These are phyloP conservation scores for Suhomyces guaymorum DNA, from an alignment of 1,139 yeast genomes.

Conservation along the genomic window DNA sequence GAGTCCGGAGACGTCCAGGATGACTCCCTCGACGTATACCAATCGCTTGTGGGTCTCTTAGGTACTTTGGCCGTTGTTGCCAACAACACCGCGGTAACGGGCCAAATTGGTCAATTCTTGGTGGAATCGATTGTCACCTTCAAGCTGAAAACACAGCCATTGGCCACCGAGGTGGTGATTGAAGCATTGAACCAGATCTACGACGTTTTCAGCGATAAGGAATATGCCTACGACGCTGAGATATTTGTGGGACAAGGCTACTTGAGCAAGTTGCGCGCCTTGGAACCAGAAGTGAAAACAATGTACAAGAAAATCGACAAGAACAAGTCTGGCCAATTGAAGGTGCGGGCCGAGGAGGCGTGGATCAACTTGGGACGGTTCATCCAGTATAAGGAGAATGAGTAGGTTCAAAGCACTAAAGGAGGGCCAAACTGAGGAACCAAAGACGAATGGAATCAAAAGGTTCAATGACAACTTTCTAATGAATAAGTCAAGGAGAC, in stretches of 20 bases:
- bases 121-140: constrained; percentile 30
- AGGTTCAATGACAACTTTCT: too few species aligned
- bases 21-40: constrained; percentile 19
- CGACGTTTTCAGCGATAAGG: constrained; percentile 80
- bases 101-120: constrained; percentile 48
- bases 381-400: constrained; percentile 61
- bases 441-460: too few species aligned
- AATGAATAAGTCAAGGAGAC: too few species aligned
- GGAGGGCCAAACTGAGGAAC: too few species aligned
- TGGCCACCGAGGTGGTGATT: constrained; percentile 43
- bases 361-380: constrained; percentile 70
- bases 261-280: constrained; percentile 40
- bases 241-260: constrained; percentile 65
- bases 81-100: constrained; percentile 48
- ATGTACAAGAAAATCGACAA: constrained; percentile 69
- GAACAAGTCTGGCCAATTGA: constrained; percentile 56
- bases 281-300: constrained; percentile 51
- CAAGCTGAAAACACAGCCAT: constrained; percentile 20
- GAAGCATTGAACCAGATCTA: constrained; percentile 67
- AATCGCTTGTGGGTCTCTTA: constrained; percentile 51
- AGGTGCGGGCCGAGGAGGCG: constrained; percentile 69
- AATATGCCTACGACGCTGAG: constrained; percentile 63
- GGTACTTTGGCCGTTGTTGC: constrained; percentile 54
- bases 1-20: constrained; percentile 13
- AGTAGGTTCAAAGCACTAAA: too few species aligned